A percentile compares a stretch with the other conserved stretches of the same genome.
Conservation (phyloP, 192 early-diverging fungal species). For the Ambispora gerdemannii region DNA sequence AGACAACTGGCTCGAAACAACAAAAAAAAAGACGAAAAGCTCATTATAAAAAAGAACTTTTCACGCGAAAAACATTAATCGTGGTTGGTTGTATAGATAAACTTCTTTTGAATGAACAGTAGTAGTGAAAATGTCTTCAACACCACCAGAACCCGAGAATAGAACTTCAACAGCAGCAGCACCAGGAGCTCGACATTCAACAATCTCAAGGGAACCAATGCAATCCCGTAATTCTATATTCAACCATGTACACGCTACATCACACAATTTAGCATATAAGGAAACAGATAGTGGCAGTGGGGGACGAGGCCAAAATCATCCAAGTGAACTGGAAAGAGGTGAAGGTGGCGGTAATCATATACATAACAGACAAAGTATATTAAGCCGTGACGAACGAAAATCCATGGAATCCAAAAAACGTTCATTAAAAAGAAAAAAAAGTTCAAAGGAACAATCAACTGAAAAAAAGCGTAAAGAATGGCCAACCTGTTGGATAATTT, state of each 20-base stretch:
- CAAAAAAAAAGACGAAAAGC: too few species aligned
- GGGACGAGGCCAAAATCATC: not conserved
- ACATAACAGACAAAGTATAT: not conserved
- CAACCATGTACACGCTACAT: not conserved
- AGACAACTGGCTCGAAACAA: too few species aligned
- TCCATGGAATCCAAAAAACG: not conserved
- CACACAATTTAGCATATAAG: not conserved
- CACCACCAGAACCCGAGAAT: not conserved
- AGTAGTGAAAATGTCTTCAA: not conserved
- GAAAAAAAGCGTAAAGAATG: not conserved
- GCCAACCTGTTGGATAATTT: not conserved
- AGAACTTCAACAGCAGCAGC: not conserved
- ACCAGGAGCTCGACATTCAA: not conserved
- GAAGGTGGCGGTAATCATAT: not conserved
- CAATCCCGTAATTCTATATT: not conserved
- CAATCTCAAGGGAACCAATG: not conserved
- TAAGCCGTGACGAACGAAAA: not conserved
- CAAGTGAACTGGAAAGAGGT: not conserved
- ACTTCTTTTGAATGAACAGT: not conserved
- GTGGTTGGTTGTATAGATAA: too few species aligned
- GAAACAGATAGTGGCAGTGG: not conserved
- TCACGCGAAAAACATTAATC: too few species aligned
- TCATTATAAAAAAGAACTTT: too few species aligned
- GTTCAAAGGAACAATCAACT: not conserved
- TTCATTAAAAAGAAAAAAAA: not conserved